Percentiles rank a stretch among this genome's conserved stretches.
These are phyloP conservation scores for Viridothelium virens DNA, from an alignment of 495 filamentous ascomycete species.

Conservation along the genomic window DNA sequence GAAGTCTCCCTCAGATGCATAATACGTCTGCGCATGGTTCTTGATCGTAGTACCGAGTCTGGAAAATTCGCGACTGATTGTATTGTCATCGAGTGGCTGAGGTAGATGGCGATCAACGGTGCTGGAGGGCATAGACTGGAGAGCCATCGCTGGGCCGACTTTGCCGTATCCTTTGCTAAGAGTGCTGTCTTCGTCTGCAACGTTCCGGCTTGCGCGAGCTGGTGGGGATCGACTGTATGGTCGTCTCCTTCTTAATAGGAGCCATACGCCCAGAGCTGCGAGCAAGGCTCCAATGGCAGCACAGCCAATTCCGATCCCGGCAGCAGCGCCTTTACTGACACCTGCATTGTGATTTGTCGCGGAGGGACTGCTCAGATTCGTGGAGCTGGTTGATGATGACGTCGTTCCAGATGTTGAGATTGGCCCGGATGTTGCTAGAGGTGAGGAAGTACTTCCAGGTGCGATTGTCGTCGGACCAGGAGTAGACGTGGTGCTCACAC, in stretches of 20 bases:
- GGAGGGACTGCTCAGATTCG: not conserved
- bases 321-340: conserved; percentile 21
- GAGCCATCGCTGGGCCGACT: not conserved
- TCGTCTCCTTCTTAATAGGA: conserved; percentile 16
- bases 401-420: not conserved
- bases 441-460: not conserved
- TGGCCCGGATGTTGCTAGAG: conserved; percentile 2
- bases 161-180: not conserved
- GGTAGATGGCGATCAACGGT: conserved; percentile 23
- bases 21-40: conserved; percentile 39
- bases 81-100: conserved; percentile 32
- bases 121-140: not conserved
- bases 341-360: not conserved
- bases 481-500: not conserved
- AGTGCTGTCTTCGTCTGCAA: not conserved
- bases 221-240: not conserved
- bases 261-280: conserved; percentile 19
- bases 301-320: conserved; percentile 28
- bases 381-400: conserved; percentile 8
- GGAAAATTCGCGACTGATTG: conserved; percentile 30
- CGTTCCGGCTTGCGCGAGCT: not conserved
- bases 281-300: conserved; percentile 24
- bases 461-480: not conserved
- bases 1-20: conserved; percentile 15
- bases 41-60: conserved; percentile 34